Evolutionary conservation across 2,329 filamentous ascomycete genomes (phyloP).

Genomic region (Ampelomyces quisqualis): DNA sequence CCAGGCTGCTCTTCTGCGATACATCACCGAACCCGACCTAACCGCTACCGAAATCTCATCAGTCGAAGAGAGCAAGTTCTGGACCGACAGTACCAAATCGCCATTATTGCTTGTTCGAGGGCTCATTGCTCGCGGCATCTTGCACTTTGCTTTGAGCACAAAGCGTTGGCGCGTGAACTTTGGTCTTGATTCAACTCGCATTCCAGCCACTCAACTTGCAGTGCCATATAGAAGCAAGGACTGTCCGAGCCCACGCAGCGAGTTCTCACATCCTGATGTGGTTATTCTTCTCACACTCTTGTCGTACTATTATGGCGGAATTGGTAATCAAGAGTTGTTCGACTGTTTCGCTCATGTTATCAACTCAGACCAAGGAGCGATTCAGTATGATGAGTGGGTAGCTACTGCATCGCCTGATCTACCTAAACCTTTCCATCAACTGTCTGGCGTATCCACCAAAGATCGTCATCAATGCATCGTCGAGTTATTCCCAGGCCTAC

Average conservation of each 20-base stretch:
- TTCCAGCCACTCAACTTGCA: conserved; percentile 55
- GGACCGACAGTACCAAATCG: conserved; percentile 35
- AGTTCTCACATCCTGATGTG: conserved; percentile 69
- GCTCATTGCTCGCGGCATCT: conserved; percentile 57
- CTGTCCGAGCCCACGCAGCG: conserved; percentile 60
- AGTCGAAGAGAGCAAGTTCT: conserved; percentile 36
- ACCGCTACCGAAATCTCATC: conserved; percentile 30
- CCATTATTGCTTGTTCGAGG: conserved; percentile 56
- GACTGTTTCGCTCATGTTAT: conserved; percentile 51
- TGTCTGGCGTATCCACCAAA: conserved; percentile 40
- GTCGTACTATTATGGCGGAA: conserved; percentile 65
- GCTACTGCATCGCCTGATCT: conserved; percentile 23
- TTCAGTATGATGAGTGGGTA: conserved; percentile 57
- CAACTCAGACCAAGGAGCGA: conserved; percentile 53
- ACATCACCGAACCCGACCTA: conserved; percentile 48
- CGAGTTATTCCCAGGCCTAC: conserved; percentile 56
- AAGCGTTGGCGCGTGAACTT: conserved; percentile 69
- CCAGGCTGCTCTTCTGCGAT: conserved; percentile 43
- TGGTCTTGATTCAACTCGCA: conserved; percentile 51
- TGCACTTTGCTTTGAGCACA: conserved; percentile 55
- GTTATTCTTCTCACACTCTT: conserved; percentile 65
- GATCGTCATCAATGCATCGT: conserved; percentile 53
- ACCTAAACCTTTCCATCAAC: conserved; percentile 43
- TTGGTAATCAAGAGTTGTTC: conserved; percentile 54
- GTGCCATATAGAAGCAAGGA: conserved; percentile 70